Evolutionary conservation across 1,284 basidiomycete genomes (phyloP).

Genomic region (Xerocomus minutiporus): DNA sequence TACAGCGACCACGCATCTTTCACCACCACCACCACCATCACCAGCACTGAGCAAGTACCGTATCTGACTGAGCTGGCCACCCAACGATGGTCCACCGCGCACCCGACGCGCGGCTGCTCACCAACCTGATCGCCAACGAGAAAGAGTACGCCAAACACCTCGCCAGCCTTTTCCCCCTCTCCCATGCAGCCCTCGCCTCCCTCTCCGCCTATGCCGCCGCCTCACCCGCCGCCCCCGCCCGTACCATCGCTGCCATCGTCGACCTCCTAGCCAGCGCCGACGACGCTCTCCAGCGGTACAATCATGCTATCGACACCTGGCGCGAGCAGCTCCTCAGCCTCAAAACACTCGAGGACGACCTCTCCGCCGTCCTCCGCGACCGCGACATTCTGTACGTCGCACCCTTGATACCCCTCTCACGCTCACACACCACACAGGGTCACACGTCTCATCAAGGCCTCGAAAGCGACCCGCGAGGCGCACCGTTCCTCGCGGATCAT

Average conservation of each 20-base stretch:
- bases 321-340: slow-evolving; percentile 45
- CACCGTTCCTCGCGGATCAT: slow-evolving; percentile 24
- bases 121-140: slow-evolving; percentile 62
- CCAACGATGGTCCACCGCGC: slow-evolving; percentile 63
- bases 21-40: neutral
- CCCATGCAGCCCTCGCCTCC: slow-evolving; percentile 58
- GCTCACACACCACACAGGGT: slow-evolving; percentile 41
- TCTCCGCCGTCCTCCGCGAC: slow-evolving; percentile 63
- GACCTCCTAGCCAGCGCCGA: slow-evolving; percentile 58
- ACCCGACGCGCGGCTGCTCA: slow-evolving; percentile 64
- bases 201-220: slow-evolving; percentile 71
- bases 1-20: neutral
- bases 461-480: slow-evolving; percentile 53
- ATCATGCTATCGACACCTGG: slow-evolving; percentile 59
- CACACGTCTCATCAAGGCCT: slow-evolving; percentile 70
- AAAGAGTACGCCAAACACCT: slow-evolving; percentile 67
- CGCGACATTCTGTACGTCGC: slow-evolving; percentile 69
- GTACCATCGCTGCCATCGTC: slow-evolving; percentile 56
- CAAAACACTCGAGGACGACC: slow-evolving; percentile 63
- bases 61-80: too few species aligned
- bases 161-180: slow-evolving; percentile 49
- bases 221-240: slow-evolving; percentile 49
- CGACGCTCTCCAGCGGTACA: slow-evolving; percentile 61
- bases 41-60: too few species aligned
- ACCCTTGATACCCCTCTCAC: neutral